Conservation (phyloP, 2,329 filamentous ascomycete species). For the Aspergillus pseudotamarii region DNA sequence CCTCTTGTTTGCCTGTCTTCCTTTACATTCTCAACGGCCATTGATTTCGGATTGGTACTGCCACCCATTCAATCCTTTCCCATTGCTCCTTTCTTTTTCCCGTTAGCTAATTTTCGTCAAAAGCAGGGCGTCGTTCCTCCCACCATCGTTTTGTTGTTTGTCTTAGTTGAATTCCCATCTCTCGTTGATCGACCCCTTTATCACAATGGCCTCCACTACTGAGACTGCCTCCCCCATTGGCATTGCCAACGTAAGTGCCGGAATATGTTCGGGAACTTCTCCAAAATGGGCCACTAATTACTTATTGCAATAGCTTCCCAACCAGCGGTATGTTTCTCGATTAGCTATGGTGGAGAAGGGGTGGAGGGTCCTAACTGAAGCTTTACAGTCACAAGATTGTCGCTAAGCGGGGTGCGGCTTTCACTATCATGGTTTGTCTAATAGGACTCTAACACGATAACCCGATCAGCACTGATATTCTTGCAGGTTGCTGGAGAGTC, state of each 20-base stretch:
- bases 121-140: slow-evolving; percentile 19
- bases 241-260: slow-evolving; percentile 69
- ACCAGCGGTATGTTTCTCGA: slow-evolving; percentile 63
- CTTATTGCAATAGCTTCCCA: slow-evolving; percentile 58
- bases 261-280: neutral
- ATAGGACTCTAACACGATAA: neutral
- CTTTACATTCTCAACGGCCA: slow-evolving; percentile 15
- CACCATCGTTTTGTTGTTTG: slow-evolving; percentile 22
- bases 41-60: slow-evolving; percentile 3
- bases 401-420: slow-evolving; percentile 87
- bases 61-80: neutral
- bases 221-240: slow-evolving; percentile 70
- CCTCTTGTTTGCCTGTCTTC: slow-evolving; percentile 18
- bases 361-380: slow-evolving; percentile 26
- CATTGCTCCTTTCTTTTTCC: slow-evolving; percentile 5
- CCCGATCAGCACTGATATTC: slow-evolving; percentile 28
- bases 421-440: slow-evolving; percentile 91
- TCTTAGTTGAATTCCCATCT: slow-evolving; percentile 19
- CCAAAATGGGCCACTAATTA: slow-evolving; percentile 34
- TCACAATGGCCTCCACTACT: slow-evolving; percentile 57
- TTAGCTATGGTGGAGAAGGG: slow-evolving; percentile 12
- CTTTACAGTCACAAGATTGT: slow-evolving; percentile 68
- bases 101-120: slow-evolving; percentile 1
- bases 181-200: slow-evolving; percentile 23
- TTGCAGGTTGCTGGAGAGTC: slow-evolving; percentile 93